phyloP scores from a whole-genome alignment of 1,284 basidiomycete genomes.

The Trametes versicolor region DNA sequence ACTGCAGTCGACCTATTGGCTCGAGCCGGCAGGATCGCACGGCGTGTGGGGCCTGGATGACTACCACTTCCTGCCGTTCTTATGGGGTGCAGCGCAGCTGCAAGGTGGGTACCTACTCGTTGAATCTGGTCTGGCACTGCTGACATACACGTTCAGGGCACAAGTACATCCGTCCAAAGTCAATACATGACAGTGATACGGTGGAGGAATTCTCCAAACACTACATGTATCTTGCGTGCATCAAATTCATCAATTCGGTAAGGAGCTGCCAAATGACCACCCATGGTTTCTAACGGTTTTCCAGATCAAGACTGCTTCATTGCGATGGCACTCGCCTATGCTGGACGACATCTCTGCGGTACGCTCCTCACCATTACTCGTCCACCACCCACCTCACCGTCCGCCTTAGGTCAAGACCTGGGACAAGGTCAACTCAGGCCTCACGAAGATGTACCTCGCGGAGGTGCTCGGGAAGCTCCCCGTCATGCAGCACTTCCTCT shows the following conservation, averaged over 20 bases:
- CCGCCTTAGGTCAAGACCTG: conserved; percentile 85
- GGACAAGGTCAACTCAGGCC: conserved; percentile 97
- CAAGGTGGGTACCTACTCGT: conserved; percentile 57
- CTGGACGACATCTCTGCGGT: conserved; percentile 97
- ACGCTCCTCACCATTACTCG: conserved; percentile 36
- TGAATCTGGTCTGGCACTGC: neutral
- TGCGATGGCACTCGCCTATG: conserved; percentile 99
- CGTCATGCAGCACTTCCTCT: conserved; percentile 90
- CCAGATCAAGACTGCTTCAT: conserved; percentile 94
- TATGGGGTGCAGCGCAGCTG: conserved; percentile 90
- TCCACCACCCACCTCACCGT: neutral
- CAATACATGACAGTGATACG: conserved; percentile 92
- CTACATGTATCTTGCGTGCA: conserved; percentile 98
- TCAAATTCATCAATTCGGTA: conserved; percentile 96
- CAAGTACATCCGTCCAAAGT: conserved; percentile 90
- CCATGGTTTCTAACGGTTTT: neutral
- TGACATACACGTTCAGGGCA: conserved; percentile 64
- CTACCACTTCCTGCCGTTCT: conserved; percentile 96
- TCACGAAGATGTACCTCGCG: conserved; percentile 98
- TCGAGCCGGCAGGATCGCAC: conserved; percentile 97
- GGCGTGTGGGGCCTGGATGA: conserved; percentile 99
- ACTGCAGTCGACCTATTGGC: conserved; percentile 95
- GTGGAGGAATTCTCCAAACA: conserved; percentile 93
- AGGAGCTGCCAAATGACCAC: conserved; percentile 35
- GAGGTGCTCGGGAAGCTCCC: conserved; percentile 97